phyloP scores from a whole-genome alignment of 2,329 filamentous ascomycete genomes.

The Diaporthe vexans region DNA sequence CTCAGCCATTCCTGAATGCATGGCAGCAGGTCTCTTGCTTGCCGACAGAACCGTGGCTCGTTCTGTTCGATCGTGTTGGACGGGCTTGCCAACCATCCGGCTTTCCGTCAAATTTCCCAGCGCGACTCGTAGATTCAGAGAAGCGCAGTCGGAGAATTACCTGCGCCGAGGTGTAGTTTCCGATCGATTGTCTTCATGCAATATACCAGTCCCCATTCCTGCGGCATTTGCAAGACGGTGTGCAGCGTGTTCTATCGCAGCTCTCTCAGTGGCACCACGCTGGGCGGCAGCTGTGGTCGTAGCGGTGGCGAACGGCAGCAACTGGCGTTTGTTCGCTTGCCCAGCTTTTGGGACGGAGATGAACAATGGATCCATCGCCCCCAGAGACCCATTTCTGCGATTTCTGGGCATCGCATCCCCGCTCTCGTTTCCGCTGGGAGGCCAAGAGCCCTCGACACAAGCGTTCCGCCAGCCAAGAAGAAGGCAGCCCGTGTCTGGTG shows the following conservation, averaged over 20 bases:
- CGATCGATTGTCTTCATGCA: background rate
- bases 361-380: constrained; percentile 25
- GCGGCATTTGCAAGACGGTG: background rate
- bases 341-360: constrained; percentile 5
- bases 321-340: background rate
- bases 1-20: constrained; percentile 18
- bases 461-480: constrained; percentile 32
- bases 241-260: background rate
- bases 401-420: constrained; percentile 30
- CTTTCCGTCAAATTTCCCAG: constrained; percentile 20
- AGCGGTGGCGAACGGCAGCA: background rate
- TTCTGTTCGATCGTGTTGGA: background rate
- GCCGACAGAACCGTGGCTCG: constrained; percentile 9
- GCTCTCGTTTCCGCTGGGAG: constrained; percentile 30
- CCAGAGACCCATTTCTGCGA: constrained; percentile 29
- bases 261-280: background rate
- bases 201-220: background rate
- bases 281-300: background rate
- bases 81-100: background rate
- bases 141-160: background rate
- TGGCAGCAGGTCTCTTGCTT: background rate
- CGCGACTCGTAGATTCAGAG: constrained; percentile 5
- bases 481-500: constrained; percentile 5
- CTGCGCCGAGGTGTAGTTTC: background rate
- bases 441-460: constrained; percentile 29